Conservation (phyloP, 2,329 filamentous ascomycete genomes). For the Talaromyces islandicus region DNA sequence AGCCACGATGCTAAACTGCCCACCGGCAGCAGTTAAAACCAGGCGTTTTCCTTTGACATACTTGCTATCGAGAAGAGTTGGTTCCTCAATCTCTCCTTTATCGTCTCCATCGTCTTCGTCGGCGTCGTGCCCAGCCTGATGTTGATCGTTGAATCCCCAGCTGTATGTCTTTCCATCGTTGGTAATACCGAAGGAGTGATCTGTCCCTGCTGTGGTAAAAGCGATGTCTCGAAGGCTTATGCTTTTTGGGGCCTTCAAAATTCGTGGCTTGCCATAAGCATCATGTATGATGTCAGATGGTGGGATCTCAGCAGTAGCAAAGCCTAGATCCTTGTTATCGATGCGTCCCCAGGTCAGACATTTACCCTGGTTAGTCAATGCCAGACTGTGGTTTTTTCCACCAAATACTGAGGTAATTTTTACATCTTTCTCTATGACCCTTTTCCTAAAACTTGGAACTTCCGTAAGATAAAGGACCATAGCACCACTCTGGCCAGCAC, state of each 20-base stretch:
- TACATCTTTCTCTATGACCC: not conserved
- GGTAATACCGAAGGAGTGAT: conserved; percentile 13
- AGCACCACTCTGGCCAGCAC: not conserved
- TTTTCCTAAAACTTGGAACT: conserved; percentile 5
- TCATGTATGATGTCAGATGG: not conserved
- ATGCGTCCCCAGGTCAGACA: conserved; percentile 18
- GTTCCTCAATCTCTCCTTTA: not conserved
- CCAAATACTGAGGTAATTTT: conserved; percentile 11
- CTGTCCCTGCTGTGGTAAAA: conserved; percentile 1
- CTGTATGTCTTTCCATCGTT: conserved; percentile 12
- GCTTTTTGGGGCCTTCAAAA: not conserved
- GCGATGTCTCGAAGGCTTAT: not conserved
- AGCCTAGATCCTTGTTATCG: conserved; percentile 14
- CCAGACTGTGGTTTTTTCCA: conserved; percentile 17
- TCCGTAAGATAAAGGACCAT: conserved; percentile 9
- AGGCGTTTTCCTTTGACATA: not conserved
- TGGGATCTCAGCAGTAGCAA: conserved; percentile 9
- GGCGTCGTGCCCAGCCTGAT: not conserved
- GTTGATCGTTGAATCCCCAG: conserved; percentile 13
- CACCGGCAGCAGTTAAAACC: not conserved
- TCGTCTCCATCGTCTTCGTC: not conserved
- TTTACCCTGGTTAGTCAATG: conserved; percentile 11
- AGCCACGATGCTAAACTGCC: not conserved
- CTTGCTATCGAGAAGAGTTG: not conserved
- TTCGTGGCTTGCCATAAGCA: not conserved